A percentile compares a stretch with the other conserved stretches of the same genome.
Conservation (phyloP, 208 protist genomes). For the Jaenimonas drosophilae region DNA sequence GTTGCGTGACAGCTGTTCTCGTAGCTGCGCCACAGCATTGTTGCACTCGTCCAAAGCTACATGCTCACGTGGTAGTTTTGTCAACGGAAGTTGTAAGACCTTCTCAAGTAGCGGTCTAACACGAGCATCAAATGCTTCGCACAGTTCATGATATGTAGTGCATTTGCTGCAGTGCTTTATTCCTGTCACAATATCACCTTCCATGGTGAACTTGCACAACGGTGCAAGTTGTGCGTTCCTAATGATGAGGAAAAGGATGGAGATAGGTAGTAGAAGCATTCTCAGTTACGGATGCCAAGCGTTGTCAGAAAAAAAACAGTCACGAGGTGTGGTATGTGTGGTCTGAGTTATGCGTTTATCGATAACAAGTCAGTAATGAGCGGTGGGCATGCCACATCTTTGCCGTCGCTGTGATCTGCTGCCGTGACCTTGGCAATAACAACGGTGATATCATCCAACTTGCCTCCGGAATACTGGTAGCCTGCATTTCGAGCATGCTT, state of each 20-base stretch:
- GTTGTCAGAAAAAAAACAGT: background rate
- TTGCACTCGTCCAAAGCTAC: conserved; percentile 61
- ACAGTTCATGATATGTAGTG: conserved; percentile 13
- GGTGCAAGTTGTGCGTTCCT: background rate
- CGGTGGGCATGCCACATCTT: conserved; percentile 11
- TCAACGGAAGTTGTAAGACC: conserved; percentile 23
- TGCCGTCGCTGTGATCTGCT: conserved; percentile 9
- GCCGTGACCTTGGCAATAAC: conserved; percentile 63
- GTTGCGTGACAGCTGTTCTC: conserved; percentile 19
- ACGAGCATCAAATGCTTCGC: conserved; percentile 10
- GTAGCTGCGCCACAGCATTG: conserved; percentile 31
- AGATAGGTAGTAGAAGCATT: background rate
- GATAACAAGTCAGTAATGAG: conserved; percentile 49
- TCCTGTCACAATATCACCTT: background rate
- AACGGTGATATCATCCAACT: conserved; percentile 81
- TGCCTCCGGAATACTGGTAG: conserved; percentile 65
- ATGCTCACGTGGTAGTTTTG: conserved; percentile 41
- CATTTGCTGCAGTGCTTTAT: conserved; percentile 7
- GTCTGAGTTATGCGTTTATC: background rate
- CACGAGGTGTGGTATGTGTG: background rate
- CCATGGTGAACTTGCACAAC: background rate
- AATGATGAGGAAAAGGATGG: background rate
- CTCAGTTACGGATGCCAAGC: too few species aligned
- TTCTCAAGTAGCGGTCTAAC: conserved; percentile 36
- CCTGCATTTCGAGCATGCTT: conserved; percentile 40